A percentile compares a stretch with the other conserved stretches of the same genome.
Conservation (phyloP, 306 rosid genomes). For the Corylus heterophylla region DNA sequence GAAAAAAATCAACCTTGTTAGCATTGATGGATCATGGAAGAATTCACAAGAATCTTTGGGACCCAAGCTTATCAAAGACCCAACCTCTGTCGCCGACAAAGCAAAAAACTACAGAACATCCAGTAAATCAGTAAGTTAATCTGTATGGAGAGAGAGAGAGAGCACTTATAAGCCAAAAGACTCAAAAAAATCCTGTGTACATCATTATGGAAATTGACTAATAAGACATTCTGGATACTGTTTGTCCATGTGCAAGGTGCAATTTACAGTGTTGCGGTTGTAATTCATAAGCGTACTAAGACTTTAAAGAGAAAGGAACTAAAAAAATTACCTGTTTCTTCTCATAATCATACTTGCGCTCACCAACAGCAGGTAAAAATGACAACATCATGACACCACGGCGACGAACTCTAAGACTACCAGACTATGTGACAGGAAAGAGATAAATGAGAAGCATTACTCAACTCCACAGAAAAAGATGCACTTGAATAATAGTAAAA, state of each 20-base stretch:
- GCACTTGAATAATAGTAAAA: slow-evolving; percentile 5
- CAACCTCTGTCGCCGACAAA: slow-evolving; percentile 81
- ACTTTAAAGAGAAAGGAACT: neutral
- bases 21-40: slow-evolving; percentile 90
- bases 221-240: slow-evolving; percentile 17
- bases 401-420: slow-evolving; percentile 56
- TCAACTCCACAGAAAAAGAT: slow-evolving; percentile 9
- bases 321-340: slow-evolving; percentile 42
- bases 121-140: slow-evolving; percentile 16
- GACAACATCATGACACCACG: slow-evolving; percentile 52
- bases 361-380: slow-evolving; percentile 52
- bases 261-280: neutral
- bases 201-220: neutral
- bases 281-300: neutral
- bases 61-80: slow-evolving; percentile 81
- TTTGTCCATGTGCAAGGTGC: slow-evolving; percentile 4
- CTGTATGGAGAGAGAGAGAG: slow-evolving; percentile 22
- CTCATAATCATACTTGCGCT: slow-evolving; percentile 60
- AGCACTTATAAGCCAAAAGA: slow-evolving; percentile 2
- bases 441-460: slow-evolving; percentile 15
- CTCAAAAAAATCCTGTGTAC: slow-evolving; percentile 10
- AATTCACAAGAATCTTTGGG: slow-evolving; percentile 83
- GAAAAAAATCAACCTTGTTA: slow-evolving; percentile 58
- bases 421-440: slow-evolving; percentile 47
- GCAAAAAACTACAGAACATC: slow-evolving; percentile 60